A percentile compares a stretch with the other conserved stretches of the same genome.
Conservation (phyloP, 179 eudicot genomes). For the Amaranthus tricolor region DNA sequence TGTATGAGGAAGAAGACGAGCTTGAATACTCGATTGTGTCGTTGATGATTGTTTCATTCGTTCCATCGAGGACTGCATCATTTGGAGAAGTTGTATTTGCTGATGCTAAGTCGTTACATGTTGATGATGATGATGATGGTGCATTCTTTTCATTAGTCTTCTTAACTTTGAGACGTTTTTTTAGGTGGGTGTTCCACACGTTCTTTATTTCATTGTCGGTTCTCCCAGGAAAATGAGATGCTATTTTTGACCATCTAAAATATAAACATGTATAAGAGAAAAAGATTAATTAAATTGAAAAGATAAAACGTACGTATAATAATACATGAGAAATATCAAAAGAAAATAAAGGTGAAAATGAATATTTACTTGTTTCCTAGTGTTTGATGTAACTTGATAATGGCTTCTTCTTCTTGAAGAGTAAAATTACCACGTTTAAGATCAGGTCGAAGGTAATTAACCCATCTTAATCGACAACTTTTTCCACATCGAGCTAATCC, state of each 20-base stretch:
- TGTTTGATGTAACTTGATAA: constrained; percentile 52
- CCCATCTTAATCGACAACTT: constrained; percentile 86
- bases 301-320: neutral
- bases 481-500: constrained; percentile 82
- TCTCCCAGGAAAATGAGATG: constrained; percentile 74
- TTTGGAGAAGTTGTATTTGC: constrained; percentile 9
- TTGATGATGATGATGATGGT: neutral
- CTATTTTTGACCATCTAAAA: constrained; percentile 81
- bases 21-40: constrained; percentile 24
- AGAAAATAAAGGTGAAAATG: neutral
- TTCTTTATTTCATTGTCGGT: constrained; percentile 90
- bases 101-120: constrained; percentile 10
- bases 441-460: constrained; percentile 81
- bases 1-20: constrained; percentile 27
- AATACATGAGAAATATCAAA: neutral
- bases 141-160: neutral
- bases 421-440: constrained; percentile 68
- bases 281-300: neutral
- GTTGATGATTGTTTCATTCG: constrained; percentile 17
- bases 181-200: constrained; percentile 81
- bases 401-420: constrained; percentile 59
- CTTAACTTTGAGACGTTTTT: constrained; percentile 47
- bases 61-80: constrained; percentile 11
- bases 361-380: constrained; percentile 65
- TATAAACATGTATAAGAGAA: neutral